These are phyloP conservation scores for Amylostereum chailletii DNA, from an alignment of 1,284 basidiomycete genomes.

Conservation along the genomic window DNA sequence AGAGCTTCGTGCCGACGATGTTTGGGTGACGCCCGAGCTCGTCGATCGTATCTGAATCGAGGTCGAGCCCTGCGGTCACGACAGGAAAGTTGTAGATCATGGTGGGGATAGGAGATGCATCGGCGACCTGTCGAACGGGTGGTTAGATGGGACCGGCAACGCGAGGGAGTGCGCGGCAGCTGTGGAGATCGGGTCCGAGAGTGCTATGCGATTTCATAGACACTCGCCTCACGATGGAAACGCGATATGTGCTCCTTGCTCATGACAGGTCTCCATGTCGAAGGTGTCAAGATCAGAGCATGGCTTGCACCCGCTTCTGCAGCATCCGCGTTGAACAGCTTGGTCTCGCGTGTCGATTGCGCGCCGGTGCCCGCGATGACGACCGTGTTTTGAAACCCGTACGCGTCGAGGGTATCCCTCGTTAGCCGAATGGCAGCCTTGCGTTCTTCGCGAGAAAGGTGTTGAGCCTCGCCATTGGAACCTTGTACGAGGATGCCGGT, in stretches of 20 bases:
- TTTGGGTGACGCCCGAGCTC: conserved; percentile 74
- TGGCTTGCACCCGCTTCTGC: conserved; percentile 74
- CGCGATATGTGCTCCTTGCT: conserved; percentile 48
- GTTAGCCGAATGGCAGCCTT: conserved; percentile 57
- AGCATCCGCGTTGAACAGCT: conserved; percentile 71
- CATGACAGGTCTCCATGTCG: conserved; percentile 61
- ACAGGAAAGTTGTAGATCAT: conserved; percentile 90
- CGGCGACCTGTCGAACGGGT: conserved; percentile 53
- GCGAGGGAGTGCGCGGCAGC: neutral
- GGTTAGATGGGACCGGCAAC: neutral
- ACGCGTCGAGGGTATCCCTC: conserved; percentile 65
- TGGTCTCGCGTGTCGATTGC: conserved; percentile 76
- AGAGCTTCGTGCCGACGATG: conserved; percentile 84
- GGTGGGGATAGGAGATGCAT: conserved; percentile 73
- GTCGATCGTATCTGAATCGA: conserved; percentile 76
- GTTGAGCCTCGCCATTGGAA: conserved; percentile 73
- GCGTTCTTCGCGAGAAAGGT: conserved; percentile 66
- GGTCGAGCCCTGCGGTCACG: conserved; percentile 78
- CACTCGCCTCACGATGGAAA: conserved; percentile 52
- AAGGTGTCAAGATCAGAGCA: conserved; percentile 68
- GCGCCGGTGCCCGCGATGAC: conserved; percentile 85
- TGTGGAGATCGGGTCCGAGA: too few species aligned
- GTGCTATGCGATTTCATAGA: neutral
- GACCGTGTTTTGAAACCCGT: conserved; percentile 58
- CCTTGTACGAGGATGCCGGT: conserved; percentile 72